These are phyloP conservation scores for Phytophthora litchii DNA, from an alignment of 352 stramenopile genomes.

Conservation along the genomic window DNA sequence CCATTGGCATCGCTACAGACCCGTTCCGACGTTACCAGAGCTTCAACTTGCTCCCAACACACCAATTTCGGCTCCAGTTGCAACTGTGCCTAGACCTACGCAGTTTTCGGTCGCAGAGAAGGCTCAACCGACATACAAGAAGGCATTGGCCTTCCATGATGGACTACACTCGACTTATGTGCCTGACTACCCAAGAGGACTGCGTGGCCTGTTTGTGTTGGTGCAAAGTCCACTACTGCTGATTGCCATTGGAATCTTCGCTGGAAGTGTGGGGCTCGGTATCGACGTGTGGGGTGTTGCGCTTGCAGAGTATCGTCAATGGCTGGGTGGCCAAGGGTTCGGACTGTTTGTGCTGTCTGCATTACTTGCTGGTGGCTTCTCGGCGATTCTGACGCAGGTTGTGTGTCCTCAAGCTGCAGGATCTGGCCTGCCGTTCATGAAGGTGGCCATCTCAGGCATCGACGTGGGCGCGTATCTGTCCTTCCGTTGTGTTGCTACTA, in stretches of 20 bases:
- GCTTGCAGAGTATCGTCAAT: constrained; percentile 69
- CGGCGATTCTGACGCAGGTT: constrained; percentile 57
- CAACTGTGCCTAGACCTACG: not conserved
- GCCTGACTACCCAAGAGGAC: constrained; percentile 56
- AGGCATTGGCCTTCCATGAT: constrained; percentile 65
- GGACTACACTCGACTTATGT: constrained; percentile 85
- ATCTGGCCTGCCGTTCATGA: constrained; percentile 82
- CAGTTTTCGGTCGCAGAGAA: constrained; percentile 17
- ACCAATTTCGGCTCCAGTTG: constrained; percentile 5
- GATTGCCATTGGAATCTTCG: constrained; percentile 71
- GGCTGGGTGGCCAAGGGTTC: constrained; percentile 60
- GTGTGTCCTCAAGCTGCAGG: constrained; percentile 74
- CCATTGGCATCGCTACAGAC: constrained; percentile 23
- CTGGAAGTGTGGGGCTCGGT: constrained; percentile 60
- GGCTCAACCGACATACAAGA: constrained; percentile 40
- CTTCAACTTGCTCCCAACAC: constrained; percentile 10
- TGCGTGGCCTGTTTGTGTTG: constrained; percentile 67
- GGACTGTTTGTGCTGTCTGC: constrained; percentile 63
- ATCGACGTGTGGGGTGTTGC: constrained; percentile 71
- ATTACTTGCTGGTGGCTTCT: constrained; percentile 51
- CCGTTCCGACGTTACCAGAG: constrained; percentile 17
- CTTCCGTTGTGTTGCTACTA: constrained; percentile 70
- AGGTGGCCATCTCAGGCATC: constrained; percentile 83
- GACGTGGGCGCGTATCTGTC: constrained; percentile 81
- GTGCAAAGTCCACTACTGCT: constrained; percentile 76